These are phyloP conservation scores for Diaporthe humulicola DNA, from an alignment of 2,329 filamentous ascomycete genomes.

Conservation along the genomic window DNA sequence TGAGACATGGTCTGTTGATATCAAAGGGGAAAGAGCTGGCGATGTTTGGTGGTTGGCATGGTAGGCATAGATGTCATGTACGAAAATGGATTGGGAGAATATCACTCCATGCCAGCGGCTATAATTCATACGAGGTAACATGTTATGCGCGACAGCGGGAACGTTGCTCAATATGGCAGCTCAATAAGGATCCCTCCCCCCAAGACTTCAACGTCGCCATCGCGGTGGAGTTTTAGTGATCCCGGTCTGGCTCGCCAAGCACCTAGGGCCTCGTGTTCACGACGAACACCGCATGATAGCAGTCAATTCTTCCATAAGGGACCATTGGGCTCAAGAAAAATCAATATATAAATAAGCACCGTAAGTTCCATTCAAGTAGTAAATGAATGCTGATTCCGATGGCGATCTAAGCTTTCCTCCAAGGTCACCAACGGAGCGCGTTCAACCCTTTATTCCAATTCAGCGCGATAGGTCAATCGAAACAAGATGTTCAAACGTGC, in stretches of 20 bases:
- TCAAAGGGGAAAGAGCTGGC: too few relatives aligned
- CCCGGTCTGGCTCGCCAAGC: slow-evolving; percentile 20
- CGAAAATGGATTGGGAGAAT: not conserved
- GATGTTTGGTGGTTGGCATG: not conserved
- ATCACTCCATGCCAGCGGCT: not conserved
- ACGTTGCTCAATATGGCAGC: slow-evolving; percentile 16
- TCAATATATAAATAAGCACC: not conserved
- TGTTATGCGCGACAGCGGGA: slow-evolving; percentile 14
- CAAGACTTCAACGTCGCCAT: slow-evolving; percentile 16
- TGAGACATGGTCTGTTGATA: too few relatives aligned
- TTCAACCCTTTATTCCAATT: not conserved
- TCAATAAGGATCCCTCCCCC: not conserved
- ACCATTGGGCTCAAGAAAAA: not conserved
- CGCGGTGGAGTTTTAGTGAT: not conserved
- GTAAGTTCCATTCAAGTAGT: too few relatives aligned
- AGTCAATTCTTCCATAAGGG: not conserved
- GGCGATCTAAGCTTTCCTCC: not conserved
- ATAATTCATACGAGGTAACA: not conserved
- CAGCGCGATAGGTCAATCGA: not conserved
- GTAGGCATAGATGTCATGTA: not conserved
- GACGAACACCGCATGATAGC: not conserved
- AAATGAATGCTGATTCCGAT: not conserved
- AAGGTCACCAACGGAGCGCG: not conserved
- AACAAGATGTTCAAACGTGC: not conserved
- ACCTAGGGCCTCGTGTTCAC: slow-evolving; percentile 21